A percentile compares a stretch with the other conserved stretches of the same genome.
These are phyloP conservation scores for Pezicula rhizophila DNA, from an alignment of 2,329 filamentous ascomycete genomes.

Conservation along the genomic window DNA sequence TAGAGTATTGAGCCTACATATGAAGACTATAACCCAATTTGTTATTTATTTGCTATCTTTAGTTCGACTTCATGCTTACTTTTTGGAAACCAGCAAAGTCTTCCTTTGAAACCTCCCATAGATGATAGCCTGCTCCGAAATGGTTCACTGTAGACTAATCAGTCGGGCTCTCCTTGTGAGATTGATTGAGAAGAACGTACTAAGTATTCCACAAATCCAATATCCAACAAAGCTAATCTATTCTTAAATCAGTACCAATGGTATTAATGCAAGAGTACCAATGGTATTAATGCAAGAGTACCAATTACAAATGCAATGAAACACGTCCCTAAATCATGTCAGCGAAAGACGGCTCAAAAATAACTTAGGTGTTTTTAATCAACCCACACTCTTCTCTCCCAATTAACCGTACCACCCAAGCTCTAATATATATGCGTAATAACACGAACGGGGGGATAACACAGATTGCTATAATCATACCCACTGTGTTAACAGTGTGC, in stretches of 20 bases:
- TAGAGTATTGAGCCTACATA: slow-evolving; percentile 26
- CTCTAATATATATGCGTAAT: neutral
- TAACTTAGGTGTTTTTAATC: neutral
- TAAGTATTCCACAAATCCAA: neutral
- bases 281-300: neutral
- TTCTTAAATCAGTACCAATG: neutral
- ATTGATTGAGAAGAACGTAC: neutral
- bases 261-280: neutral
- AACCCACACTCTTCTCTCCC: neutral
- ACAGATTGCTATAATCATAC: neutral
- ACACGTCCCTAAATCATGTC: neutral
- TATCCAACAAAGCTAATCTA: neutral
- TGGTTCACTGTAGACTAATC: slow-evolving; percentile 2
- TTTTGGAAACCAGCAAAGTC: slow-evolving; percentile 1
- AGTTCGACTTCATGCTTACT: neutral
- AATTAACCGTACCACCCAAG: neutral
- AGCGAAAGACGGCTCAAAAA: neutral
- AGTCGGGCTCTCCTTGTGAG: neutral
- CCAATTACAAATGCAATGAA: neutral
- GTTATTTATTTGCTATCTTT: too few species aligned
- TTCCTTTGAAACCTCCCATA: slow-evolving; percentile 8
- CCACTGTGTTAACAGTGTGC: neutral
- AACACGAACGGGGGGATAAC: neutral
- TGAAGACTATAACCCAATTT: slow-evolving; percentile 5
- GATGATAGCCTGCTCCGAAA: slow-evolving; percentile 9